phyloP scores from a whole-genome alignment of 371 early-diverging fungal genomes.

The Entomophthora muscae region DNA sequence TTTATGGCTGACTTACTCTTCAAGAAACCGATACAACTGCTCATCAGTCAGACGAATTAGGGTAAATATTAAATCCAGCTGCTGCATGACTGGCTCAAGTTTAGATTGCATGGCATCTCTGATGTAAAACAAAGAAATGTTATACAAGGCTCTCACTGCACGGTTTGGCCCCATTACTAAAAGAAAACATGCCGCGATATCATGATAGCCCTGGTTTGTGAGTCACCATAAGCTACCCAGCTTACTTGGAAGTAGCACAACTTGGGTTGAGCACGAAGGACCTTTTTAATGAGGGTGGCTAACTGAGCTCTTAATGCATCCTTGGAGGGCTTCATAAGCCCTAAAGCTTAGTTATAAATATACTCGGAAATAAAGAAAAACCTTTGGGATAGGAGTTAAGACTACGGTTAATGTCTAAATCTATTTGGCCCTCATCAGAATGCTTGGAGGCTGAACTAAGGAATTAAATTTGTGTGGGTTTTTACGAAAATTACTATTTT shows the following conservation, averaged over 20 bases:
- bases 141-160: neutral
- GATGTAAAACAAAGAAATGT: neutral
- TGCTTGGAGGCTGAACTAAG: neutral
- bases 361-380: neutral
- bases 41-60: neutral
- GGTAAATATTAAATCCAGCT: neutral
- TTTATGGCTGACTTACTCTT: neutral
- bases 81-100: neutral
- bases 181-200: neutral
- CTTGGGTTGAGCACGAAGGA: neutral
- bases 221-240: neutral
- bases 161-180: neutral
- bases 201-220: neutral
- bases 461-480: neutral
- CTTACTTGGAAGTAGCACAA: neutral
- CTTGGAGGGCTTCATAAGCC: neutral
- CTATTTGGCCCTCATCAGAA: neutral
- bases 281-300: neutral
- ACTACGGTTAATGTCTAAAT: neutral
- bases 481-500: neutral
- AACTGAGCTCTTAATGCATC: neutral
- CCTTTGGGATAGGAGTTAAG: neutral
- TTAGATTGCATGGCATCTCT: neutral
- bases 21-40: neutral
- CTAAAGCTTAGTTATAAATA: neutral